phyloP scores from a whole-genome alignment of 352 stramenopile species.

The Phytophthora capsici region DNA sequence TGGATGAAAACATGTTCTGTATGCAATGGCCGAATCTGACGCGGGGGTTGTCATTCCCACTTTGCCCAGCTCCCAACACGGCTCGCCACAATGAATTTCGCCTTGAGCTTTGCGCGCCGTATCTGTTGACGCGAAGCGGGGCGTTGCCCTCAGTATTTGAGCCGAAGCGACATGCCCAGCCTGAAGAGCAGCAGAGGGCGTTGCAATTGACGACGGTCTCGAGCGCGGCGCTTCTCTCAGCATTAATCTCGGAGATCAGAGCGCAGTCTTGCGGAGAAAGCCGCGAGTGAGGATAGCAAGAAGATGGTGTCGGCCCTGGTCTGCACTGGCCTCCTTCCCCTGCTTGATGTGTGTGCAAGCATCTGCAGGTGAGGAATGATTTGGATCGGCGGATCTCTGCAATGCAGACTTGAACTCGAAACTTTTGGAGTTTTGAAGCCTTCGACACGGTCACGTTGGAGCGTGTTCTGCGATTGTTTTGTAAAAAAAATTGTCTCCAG shows the following conservation, averaged over 20 bases:
- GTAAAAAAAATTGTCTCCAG: constrained; percentile 23
- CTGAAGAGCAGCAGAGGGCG: constrained; percentile 22
- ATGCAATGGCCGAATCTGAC: constrained; percentile 1
- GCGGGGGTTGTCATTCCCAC: background rate
- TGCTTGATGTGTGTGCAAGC: too few relatives aligned
- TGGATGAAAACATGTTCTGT: background rate
- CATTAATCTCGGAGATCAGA: constrained; percentile 27
- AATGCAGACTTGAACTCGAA: background rate
- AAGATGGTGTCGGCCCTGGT: constrained; percentile 23
- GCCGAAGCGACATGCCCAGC: constrained; percentile 9
- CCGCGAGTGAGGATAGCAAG: constrained; percentile 13
- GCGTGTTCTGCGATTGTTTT: constrained; percentile 37
- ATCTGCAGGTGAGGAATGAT: constrained; percentile 36
- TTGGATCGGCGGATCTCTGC: constrained; percentile 21
- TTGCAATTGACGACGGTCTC: constrained; percentile 21
- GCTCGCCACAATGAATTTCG: background rate
- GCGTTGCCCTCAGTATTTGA: constrained; percentile 4
- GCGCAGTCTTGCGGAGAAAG: constrained; percentile 23
- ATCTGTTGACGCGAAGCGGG: constrained; percentile 17
- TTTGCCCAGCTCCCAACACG: background rate
- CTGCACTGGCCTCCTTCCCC: too few relatives aligned
- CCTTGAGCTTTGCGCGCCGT: constrained; percentile 1
- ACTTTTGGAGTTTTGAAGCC: background rate
- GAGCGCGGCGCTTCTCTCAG: constrained; percentile 8
- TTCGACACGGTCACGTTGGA: constrained; percentile 20